A percentile compares a stretch with the other conserved stretches of the same genome.
phyloP scores from a whole-genome alignment of 73 alveolate genomes.

The Symbiodinium pilosum region DNA sequence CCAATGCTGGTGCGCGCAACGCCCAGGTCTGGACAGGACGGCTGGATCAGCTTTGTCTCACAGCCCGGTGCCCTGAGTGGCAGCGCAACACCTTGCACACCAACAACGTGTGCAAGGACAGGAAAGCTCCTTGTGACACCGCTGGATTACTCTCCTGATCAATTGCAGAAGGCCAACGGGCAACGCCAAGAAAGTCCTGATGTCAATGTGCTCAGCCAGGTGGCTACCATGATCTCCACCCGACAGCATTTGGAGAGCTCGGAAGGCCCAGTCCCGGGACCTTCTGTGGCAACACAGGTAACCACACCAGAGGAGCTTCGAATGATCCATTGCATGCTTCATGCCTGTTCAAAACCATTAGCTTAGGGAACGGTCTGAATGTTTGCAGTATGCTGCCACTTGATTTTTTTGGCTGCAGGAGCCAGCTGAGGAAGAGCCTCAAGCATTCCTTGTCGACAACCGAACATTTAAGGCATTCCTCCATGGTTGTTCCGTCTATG shows the following conservation, averaged over 20 bases:
- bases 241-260: background rate
- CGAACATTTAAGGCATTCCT: slow-evolving; percentile 46
- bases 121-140: slow-evolving; percentile 87
- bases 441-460: slow-evolving; percentile 65
- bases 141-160: slow-evolving; percentile 19
- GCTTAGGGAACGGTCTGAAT: too few species aligned
- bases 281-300: too few species aligned
- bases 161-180: slow-evolving; percentile 74
- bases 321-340: too few species aligned
- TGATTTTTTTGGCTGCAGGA: background rate
- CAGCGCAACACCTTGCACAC: background rate
- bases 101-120: background rate
- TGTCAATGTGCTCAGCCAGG: background rate
- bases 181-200: too few species aligned
- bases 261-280: too few species aligned
- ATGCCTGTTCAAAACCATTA: too few species aligned
- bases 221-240: background rate
- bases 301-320: too few species aligned
- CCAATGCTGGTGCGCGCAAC: background rate
- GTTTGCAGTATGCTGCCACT: too few species aligned
- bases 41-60: slow-evolving; percentile 88
- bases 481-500: too few species aligned
- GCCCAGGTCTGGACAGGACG: slow-evolving; percentile 66
- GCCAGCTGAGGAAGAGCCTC: background rate
- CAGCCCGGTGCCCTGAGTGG: background rate